These are phyloP conservation scores for Mariannaea sp. DNA, from an alignment of 2,329 filamentous ascomycete genomes.

Conservation along the genomic window DNA sequence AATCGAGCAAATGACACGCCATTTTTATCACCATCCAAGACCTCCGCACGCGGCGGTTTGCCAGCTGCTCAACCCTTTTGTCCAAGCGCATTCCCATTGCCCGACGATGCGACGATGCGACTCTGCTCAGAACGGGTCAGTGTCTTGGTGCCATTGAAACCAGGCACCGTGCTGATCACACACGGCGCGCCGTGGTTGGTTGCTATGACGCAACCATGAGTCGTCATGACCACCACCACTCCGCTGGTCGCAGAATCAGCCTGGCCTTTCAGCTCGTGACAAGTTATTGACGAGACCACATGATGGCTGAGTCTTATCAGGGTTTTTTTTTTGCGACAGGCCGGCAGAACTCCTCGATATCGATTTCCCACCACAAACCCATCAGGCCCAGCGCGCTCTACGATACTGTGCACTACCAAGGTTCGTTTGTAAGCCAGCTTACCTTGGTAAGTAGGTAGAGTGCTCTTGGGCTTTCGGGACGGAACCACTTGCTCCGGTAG, in stretches of 20 bases:
- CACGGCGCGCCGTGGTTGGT: slow-evolving; percentile 29
- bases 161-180: slow-evolving; percentile 23
- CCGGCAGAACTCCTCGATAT: no score
- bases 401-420: no score
- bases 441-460: no score
- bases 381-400: no score
- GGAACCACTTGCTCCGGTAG: slow-evolving; percentile 22
- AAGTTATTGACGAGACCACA: slow-evolving; percentile 24
- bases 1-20: slow-evolving; percentile 5
- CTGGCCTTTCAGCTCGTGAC: slow-evolving; percentile 31
- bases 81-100: no score
- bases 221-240: slow-evolving; percentile 20
- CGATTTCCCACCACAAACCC: no score
- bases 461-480: slow-evolving; percentile 8
- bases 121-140: no score
- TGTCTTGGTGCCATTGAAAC: slow-evolving; percentile 1
- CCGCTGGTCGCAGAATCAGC: slow-evolving; percentile 1
- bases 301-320: slow-evolving; percentile 26
- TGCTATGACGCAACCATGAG: slow-evolving; percentile 34
- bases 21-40: not conserved
- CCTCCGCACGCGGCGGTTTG: slow-evolving; percentile 14
- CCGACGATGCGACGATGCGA: no score
- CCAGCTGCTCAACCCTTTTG: not conserved
- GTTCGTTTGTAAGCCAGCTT: no score
- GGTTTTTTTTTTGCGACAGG: slow-evolving; percentile 4